Conservation (phyloP, 768 basidiomycete genomes). For the Grammothele lineata region DNA sequence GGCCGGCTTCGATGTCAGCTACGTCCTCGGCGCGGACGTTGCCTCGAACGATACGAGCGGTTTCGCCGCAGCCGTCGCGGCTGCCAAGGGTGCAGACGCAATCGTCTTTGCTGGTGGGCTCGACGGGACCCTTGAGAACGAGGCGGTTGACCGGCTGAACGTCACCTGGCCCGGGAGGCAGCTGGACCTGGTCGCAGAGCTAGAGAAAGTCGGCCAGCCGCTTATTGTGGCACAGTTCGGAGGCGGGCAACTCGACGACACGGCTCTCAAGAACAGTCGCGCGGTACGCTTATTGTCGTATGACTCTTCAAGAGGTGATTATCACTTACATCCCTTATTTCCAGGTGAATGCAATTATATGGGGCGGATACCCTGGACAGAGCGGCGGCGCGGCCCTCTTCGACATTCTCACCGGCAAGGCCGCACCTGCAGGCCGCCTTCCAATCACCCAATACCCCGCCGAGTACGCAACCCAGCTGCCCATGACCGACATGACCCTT, state of each 20-base stretch:
- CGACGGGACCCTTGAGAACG: conserved; percentile 45
- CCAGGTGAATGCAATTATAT: conserved; percentile 49
- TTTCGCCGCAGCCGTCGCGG: conserved; percentile 48
- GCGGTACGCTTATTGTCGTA: conserved; percentile 35
- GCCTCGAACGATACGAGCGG: conserved; percentile 34
- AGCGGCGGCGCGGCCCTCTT: conserved; percentile 50
- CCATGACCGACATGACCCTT: conserved; percentile 56
- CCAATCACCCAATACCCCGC: conserved; percentile 51
- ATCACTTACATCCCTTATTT: too few species aligned
- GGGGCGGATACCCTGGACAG: conserved; percentile 57
- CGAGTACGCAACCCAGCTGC: conserved; percentile 41
- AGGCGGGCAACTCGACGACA: conserved; percentile 51
- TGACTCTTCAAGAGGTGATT: too few species aligned
- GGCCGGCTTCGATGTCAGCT: conserved; percentile 43
- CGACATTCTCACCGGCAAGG: conserved; percentile 48
- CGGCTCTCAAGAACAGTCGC: conserved; percentile 38
- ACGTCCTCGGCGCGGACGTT: conserved; percentile 40
- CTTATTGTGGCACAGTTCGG: conserved; percentile 53
- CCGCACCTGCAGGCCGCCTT: conserved; percentile 53
- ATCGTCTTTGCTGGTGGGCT: conserved; percentile 54
- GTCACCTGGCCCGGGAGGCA: conserved; percentile 57
- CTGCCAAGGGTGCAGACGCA: conserved; percentile 44
- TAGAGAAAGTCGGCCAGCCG: conserved; percentile 45
- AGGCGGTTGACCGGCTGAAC: conserved; percentile 41
- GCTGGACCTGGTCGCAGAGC: conserved; percentile 42